Evolutionary conservation across 2,329 filamentous ascomycete genomes (phyloP).

Genomic region (Zymoseptoria passerinii): DNA sequence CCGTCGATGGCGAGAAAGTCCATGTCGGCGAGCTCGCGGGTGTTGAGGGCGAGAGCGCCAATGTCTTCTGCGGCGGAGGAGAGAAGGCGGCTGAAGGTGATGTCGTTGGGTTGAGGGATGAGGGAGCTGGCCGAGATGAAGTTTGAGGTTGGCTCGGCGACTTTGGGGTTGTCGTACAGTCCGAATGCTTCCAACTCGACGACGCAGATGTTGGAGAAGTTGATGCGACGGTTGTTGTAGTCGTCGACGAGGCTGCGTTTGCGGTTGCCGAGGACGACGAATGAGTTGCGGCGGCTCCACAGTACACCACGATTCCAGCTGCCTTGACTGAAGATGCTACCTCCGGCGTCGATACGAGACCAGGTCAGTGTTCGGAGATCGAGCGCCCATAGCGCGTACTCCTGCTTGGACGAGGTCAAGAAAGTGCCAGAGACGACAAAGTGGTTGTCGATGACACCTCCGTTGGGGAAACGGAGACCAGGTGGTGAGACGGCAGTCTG

Average conservation of each 20-base stretch:
- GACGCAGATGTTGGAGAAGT: slow-evolving; percentile 94
- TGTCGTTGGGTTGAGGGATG: slow-evolving; percentile 40
- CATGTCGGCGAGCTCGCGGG: slow-evolving; percentile 92
- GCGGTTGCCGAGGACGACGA: slow-evolving; percentile 89
- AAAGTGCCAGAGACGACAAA: slow-evolving; percentile 98
- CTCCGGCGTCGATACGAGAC: slow-evolving; percentile 92
- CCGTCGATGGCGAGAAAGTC: slow-evolving; percentile 87
- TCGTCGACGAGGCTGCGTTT: slow-evolving; percentile 92
- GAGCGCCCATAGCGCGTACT: slow-evolving; percentile 93
- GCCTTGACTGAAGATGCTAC: slow-evolving; percentile 87
- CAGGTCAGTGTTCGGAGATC: slow-evolving; percentile 82
- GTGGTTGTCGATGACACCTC: slow-evolving; percentile 87
- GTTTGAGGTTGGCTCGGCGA: slow-evolving; percentile 65
- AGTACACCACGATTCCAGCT: slow-evolving; percentile 95
- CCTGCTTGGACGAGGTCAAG: slow-evolving; percentile 93
- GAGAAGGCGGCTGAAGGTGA: slow-evolving; percentile 67
- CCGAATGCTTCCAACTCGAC: slow-evolving; percentile 96
- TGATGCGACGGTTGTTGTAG: slow-evolving; percentile 95
- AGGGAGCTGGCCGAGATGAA: slow-evolving; percentile 73
- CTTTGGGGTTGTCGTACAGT: slow-evolving; percentile 89
- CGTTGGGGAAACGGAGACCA: slow-evolving; percentile 89
- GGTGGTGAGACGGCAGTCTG: slow-evolving; percentile 78
- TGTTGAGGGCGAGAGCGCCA: slow-evolving; percentile 66
- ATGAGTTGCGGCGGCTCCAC: slow-evolving; percentile 88
- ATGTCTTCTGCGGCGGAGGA: slow-evolving; percentile 75